Evolutionary conservation across 208 protist genomes (phyloP), one percentile per base, ranked within the genome.

Genomic region (Strigomonas oncopelti): DNA sequence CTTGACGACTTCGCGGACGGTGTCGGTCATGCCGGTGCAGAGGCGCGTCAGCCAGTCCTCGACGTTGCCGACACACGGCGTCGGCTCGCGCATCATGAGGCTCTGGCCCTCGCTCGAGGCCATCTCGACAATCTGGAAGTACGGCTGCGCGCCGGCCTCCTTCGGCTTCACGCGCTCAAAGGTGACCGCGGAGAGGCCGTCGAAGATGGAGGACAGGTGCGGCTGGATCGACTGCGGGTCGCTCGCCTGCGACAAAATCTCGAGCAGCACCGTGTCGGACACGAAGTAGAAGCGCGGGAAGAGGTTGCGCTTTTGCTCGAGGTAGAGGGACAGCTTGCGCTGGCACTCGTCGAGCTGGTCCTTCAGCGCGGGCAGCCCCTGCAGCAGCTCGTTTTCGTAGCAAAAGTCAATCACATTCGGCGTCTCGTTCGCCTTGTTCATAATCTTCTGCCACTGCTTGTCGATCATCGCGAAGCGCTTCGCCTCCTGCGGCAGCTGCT

Each of bases 241-340:
- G 64, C 84, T 92, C 32, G 93, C 93, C 78, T 99, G 96, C 34
- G 91, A 98, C 18, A 99, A 81, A 78, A 99, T 98, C 79, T 99
- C 96, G 28, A 99, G 84, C 65, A 99, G 77, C 73, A 97, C 95
- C 52, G 96, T 92, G 71, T 99, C 96, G 34, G 97, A 99, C 31
- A 99, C 95, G 75, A 99, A 99, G 89, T 99, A 99, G 89, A 99
- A 99, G 46, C 98, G 93, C 25, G 98, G 97, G 86, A 99, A 99
- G 11, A 94, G 75, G 74, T 92, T 90, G 32, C 98, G 88, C 85
- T 99, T 99, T 74, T 93, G 93, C 74, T 99, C 97, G 16, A 99
- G 88, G 81, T 99, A 99, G 28, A 97, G 91, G 13, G 93, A 93
- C 20, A 99, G 86, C 69, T 98, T 95, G 55, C 98, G 97, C 84